These are phyloP conservation scores for Saturnispora dispora DNA, from an alignment of 805 yeast species.

Conservation along the genomic window DNA sequence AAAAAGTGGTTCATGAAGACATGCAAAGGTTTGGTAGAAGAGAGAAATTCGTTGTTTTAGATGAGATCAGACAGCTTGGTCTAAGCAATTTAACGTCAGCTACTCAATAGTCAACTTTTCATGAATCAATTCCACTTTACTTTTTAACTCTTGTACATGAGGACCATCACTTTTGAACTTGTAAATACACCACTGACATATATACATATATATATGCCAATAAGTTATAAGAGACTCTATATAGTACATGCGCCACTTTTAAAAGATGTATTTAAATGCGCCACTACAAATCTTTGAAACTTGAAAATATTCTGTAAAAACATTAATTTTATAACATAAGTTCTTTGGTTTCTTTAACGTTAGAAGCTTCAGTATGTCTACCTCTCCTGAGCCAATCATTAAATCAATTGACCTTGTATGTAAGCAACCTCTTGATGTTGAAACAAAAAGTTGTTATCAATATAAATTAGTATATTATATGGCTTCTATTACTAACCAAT, in stretches of 20 bases:
- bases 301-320: no score
- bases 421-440: not conserved
- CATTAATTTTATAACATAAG: no score
- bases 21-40: constrained; percentile 50
- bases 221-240: not conserved
- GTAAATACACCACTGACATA: not conserved
- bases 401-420: constrained; percentile 7
- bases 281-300: not conserved
- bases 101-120: not conserved
- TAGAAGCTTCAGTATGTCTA: not conserved
- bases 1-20: constrained; percentile 50
- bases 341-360: not conserved
- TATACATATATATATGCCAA: not conserved
- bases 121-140: not conserved
- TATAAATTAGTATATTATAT: not conserved
- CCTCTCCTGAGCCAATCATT: constrained; percentile 1
- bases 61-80: constrained; percentile 40
- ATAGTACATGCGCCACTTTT: not conserved
- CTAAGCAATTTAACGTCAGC: constrained; percentile 15
- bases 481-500: not conserved
- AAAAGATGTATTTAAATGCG: not conserved
- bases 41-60: constrained; percentile 58
- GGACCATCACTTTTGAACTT: not conserved
- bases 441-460: not conserved
- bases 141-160: not conserved